These are phyloP conservation scores for Lomentospora prolificans DNA, from an alignment of 2,329 filamentous ascomycete genomes.

Conservation along the genomic window DNA sequence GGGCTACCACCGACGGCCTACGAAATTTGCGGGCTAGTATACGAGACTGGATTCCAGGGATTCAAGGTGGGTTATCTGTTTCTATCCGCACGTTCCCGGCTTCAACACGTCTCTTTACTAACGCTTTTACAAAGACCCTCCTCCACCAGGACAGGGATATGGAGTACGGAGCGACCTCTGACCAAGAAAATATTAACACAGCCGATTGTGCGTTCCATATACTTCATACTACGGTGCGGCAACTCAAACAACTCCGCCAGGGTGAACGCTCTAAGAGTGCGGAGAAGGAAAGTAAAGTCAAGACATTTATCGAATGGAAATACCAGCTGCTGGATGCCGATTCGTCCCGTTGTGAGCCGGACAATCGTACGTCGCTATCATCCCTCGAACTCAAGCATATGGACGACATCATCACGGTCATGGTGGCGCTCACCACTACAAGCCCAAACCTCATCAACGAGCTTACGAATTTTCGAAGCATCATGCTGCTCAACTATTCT, in stretches of 20 bases:
- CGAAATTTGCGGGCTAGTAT: constrained; percentile 13
- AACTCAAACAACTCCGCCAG: not conserved
- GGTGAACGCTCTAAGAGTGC: not conserved
- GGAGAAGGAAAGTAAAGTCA: not conserved
- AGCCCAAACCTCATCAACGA: constrained; percentile 10
- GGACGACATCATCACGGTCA: constrained; percentile 13
- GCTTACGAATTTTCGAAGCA: constrained; percentile 9
- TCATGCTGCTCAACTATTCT: constrained; percentile 8
- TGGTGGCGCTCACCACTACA: constrained; percentile 11
- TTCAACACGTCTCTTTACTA: not conserved
- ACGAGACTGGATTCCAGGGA: constrained; percentile 12
- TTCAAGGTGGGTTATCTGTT: constrained; percentile 10
- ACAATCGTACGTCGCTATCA: not conserved
- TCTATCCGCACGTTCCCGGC: not conserved
- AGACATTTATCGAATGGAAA: not conserved
- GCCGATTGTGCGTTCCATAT: constrained; percentile 10
- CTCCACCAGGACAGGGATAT: constrained; percentile 12
- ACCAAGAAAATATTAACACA: constrained; percentile 10
- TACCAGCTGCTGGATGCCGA: not conserved
- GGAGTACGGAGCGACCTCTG: constrained; percentile 11
- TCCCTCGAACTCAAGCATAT: constrained; percentile 3
- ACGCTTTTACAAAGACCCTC: constrained; percentile 4
- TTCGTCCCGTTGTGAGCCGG: not conserved
- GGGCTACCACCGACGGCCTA: constrained; percentile 3
- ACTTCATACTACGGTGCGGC: constrained; percentile 2